A percentile compares a stretch with the other conserved stretches of the same genome.
These are phyloP conservation scores for Pseudonitzschia multiseries DNA, from an alignment of 108 stramenopile genomes.

Conservation along the genomic window DNA sequence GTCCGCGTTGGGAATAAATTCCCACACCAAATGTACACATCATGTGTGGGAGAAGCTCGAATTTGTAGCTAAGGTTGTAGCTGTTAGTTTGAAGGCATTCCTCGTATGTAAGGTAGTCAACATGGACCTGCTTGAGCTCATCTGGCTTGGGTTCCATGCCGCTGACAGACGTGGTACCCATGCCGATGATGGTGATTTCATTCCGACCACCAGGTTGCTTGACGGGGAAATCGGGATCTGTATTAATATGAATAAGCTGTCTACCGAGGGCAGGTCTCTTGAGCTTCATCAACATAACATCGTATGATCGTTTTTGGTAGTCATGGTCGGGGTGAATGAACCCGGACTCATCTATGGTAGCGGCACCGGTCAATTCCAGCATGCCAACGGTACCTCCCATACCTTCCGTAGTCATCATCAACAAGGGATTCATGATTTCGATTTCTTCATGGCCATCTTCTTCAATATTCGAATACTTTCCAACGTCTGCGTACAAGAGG, in stretches of 20 bases:
- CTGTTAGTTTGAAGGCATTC: background rate
- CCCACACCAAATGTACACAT: slow-evolving; percentile 4
- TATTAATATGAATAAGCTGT: background rate
- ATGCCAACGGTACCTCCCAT: background rate
- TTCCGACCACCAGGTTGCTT: background rate
- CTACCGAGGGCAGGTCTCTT: background rate
- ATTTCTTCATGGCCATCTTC: slow-evolving; percentile 6
- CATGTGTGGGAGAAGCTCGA: slow-evolving; percentile 13
- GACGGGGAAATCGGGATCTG: background rate
- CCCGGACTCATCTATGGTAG: background rate
- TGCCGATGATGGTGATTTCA: slow-evolving; percentile 15
- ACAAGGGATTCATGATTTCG: slow-evolving; percentile 14
- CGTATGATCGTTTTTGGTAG: background rate
- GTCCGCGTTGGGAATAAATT: slow-evolving; percentile 5
- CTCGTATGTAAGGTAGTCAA: slow-evolving; percentile 13
- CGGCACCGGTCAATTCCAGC: background rate
- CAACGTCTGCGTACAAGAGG: slow-evolving; percentile 6
- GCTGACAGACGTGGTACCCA: background rate
- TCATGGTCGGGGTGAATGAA: slow-evolving; percentile 17
- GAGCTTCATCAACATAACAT: slow-evolving; percentile 15
- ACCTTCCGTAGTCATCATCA: background rate
- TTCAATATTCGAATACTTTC: slow-evolving; percentile 10
- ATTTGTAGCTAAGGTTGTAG: slow-evolving; percentile 5
- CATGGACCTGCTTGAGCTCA: slow-evolving; percentile 1
- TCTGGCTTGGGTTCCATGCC: slow-evolving; percentile 6